Percentiles rank a stretch among this genome's conserved stretches.
These are phyloP conservation scores for Paecilomyces sp. DNA, from an alignment of 2,329 filamentous ascomycete species.

Conservation along the genomic window DNA sequence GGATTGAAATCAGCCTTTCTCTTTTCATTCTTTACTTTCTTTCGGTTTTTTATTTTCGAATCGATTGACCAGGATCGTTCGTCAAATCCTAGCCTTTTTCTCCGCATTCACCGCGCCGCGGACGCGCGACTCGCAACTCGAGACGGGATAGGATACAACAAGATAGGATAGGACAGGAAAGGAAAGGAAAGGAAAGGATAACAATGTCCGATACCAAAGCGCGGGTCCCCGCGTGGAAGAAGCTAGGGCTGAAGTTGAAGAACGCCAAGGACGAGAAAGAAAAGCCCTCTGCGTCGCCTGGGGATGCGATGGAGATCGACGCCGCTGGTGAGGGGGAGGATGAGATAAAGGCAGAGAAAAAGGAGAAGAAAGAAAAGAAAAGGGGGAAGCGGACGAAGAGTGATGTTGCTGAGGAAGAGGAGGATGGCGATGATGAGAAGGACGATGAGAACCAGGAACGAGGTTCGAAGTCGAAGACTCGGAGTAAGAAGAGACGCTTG, in stretches of 20 bases:
- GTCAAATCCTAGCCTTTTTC: neutral
- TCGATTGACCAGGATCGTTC: no score
- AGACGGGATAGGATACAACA: no score
- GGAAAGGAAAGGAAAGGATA: neutral
- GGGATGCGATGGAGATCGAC: neutral
- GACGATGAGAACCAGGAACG: constrained; percentile 6
- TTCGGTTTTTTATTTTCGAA: neutral
- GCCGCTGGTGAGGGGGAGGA: neutral
- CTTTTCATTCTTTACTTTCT: neutral
- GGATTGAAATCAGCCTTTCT: neutral
- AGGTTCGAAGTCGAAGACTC: neutral
- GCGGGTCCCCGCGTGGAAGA: constrained; percentile 53
- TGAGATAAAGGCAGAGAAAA: constrained; percentile 4
- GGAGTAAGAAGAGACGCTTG: constrained; percentile 10
- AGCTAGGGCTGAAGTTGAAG: constrained; percentile 54
- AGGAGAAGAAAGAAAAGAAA: constrained; percentile 13
- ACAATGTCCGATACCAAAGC: neutral
- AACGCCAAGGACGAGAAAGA: constrained; percentile 30
- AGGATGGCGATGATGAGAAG: constrained; percentile 10
- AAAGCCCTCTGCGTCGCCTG: neutral
- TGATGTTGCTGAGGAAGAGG: neutral
- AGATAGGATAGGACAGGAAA: no score
- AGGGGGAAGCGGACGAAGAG: constrained; percentile 4
- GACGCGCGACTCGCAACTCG: no score
- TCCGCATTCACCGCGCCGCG: neutral